These are phyloP conservation scores for Phylloporus arenicola DNA, from an alignment of 768 basidiomycete species.

Conservation along the genomic window DNA sequence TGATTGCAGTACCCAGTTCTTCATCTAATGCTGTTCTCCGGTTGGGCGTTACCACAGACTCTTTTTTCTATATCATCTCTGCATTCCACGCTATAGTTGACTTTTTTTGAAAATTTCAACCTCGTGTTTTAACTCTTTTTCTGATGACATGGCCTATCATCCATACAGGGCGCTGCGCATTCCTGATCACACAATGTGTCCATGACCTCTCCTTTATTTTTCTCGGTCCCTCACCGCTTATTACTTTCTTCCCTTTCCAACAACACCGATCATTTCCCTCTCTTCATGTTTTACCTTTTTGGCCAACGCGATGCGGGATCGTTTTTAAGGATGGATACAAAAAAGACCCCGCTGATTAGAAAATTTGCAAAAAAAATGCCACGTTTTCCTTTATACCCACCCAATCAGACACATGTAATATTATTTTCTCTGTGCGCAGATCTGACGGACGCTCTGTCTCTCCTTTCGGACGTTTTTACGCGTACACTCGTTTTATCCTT, in stretches of 20 bases:
- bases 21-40: slow-evolving; percentile 51
- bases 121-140: slow-evolving; percentile 21
- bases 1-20: slow-evolving; percentile 73
- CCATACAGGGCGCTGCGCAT: slow-evolving; percentile 28
- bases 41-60: slow-evolving; percentile 17
- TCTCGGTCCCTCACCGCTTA: neutral
- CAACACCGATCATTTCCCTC: slow-evolving; percentile 15
- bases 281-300: neutral
- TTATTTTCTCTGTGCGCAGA: slow-evolving; percentile 24
- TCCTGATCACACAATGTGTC: slow-evolving; percentile 22
- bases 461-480: neutral
- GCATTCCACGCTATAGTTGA: slow-evolving; percentile 17
- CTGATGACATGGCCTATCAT: slow-evolving; percentile 16
- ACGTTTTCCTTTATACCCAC: slow-evolving; percentile 22
- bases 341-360: neutral
- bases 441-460: neutral
- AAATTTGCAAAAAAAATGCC: neutral
- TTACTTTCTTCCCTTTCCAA: neutral
- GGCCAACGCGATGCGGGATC: slow-evolving; percentile 8
- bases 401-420: slow-evolving; percentile 31
- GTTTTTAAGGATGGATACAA: slow-evolving; percentile 2
- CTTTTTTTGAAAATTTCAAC: slow-evolving; percentile 14
- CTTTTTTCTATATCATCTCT: slow-evolving; percentile 15
- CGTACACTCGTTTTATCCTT: neutral
- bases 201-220: neutral